A percentile compares a stretch with the other conserved stretches of the same genome.
Conservation (phyloP, 768 basidiomycete genomes). For the Lactifluus hygrophoroides region DNA sequence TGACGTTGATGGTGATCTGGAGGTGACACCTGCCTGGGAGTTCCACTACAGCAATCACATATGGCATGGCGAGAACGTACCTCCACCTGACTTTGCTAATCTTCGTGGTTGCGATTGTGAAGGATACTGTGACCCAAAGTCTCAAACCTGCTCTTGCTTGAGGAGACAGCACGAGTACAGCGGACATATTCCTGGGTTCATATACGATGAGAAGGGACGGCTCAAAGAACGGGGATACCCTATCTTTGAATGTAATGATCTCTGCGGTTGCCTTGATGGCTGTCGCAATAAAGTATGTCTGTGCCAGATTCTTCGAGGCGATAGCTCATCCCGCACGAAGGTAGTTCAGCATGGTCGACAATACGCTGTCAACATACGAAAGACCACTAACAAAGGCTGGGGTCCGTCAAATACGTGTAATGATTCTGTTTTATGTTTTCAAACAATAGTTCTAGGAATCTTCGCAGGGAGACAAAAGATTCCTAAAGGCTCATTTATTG, state of each 20-base stretch:
- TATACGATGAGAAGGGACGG: slow-evolving; percentile 55
- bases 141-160: slow-evolving; percentile 64
- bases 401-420: slow-evolving; percentile 37
- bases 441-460: slow-evolving; percentile 42
- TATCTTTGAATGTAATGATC: slow-evolving; percentile 80
- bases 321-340: slow-evolving; percentile 31
- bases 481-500: slow-evolving; percentile 60
- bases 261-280: slow-evolving; percentile 72
- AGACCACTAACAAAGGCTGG: slow-evolving; percentile 79
- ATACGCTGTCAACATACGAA: slow-evolving; percentile 50
- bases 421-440: not conserved
- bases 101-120: slow-evolving; percentile 66
- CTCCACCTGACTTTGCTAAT: slow-evolving; percentile 48
- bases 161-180: slow-evolving; percentile 42
- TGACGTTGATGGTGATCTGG: slow-evolving; percentile 43
- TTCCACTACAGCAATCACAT: slow-evolving; percentile 82
- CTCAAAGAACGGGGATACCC: slow-evolving; percentile 43
- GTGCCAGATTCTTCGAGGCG: not conserved
- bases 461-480: slow-evolving; percentile 61
- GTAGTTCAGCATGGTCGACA: slow-evolving; percentile 78
- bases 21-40: slow-evolving; percentile 73
- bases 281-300: slow-evolving; percentile 70
- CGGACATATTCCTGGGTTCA: slow-evolving; percentile 45
- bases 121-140: slow-evolving; percentile 67
- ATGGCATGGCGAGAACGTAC: slow-evolving; percentile 64